Evolutionary conservation across 2,329 filamentous ascomycete genomes (phyloP), one percentile per base, ranked within the genome.

Genomic region (Fusarium longipes): DNA sequence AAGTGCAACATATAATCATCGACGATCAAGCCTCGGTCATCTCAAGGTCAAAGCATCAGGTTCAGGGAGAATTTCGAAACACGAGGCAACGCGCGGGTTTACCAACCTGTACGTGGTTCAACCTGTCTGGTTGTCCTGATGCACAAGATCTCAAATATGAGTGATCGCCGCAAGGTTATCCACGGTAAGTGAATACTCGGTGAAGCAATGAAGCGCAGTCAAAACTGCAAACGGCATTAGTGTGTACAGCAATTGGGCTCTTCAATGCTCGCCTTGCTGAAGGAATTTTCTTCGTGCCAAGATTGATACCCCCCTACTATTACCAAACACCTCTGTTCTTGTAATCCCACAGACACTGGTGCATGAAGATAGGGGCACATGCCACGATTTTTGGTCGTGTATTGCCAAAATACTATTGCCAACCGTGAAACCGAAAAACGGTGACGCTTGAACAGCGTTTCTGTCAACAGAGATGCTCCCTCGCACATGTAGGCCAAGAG

Each of bases 191-290:
- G 30, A 48, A 60, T 54, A 15, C 18, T 42, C 6, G 22, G 61
- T 69, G 62, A 66, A 57, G 54, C 47, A 53, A 54, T 67, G 66
- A 70, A 70, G 49, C 52, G 58, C 64, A 68, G 57, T 58, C 48
- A 44, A 25, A 57, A 63, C 47, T 61, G 59, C 57, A 57, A 63
- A 82, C 77, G 84, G 84, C 84, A 86, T 86, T 78, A 80, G 84
- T 86, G 84, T 86, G 84, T 86, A 86, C 84, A 85, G 82, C 84
- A 82, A 82, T 79, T 83, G 81, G 82, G 82, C 79, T 78, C 72
- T 76, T 76, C 77, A 74, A 78, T 84, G 82, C 83, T 82, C 81
- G 75, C 77, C 73, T 81, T 83, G 83, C 81, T 85, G 84, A 86
- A 86, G 84, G 84, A 86, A 77, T 77, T 80, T 79, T 69, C 39